Conservation (phyloP, 306 rosid genomes). For the Morella rubra region DNA sequence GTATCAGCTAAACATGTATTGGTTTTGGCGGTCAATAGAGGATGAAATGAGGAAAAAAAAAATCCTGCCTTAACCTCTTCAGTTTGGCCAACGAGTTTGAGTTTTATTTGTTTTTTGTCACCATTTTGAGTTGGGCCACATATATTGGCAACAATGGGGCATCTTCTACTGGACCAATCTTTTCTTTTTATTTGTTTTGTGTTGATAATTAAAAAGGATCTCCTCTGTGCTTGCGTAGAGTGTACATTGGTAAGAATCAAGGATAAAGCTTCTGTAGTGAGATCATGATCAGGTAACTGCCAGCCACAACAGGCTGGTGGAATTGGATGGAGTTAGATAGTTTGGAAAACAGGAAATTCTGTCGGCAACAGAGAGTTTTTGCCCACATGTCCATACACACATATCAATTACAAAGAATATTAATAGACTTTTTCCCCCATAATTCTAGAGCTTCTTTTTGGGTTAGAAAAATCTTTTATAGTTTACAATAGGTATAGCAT, state of each 20-base stretch:
- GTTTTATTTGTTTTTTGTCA: neutral
- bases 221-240: neutral
- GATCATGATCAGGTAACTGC: constrained; percentile 1
- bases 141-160: neutral
- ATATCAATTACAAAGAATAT: neutral
- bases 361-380: neutral
- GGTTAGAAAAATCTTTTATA: neutral
- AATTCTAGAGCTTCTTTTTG: neutral
- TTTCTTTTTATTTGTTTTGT: too few relatives aligned
- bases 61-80: neutral
- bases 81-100: neutral
- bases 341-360: neutral
- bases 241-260: neutral
- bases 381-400: neutral
- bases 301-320: neutral
- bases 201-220: neutral
- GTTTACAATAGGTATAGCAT: neutral
- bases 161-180: neutral
- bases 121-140: neutral
- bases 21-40: neutral
- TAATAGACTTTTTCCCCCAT: neutral
- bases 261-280: neutral
- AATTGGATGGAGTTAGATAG: neutral
- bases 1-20: neutral
- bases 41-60: neutral